Evolutionary conservation across 2,329 filamentous ascomycete genomes (phyloP).

Genomic region (Talaromyces funiculosus): DNA sequence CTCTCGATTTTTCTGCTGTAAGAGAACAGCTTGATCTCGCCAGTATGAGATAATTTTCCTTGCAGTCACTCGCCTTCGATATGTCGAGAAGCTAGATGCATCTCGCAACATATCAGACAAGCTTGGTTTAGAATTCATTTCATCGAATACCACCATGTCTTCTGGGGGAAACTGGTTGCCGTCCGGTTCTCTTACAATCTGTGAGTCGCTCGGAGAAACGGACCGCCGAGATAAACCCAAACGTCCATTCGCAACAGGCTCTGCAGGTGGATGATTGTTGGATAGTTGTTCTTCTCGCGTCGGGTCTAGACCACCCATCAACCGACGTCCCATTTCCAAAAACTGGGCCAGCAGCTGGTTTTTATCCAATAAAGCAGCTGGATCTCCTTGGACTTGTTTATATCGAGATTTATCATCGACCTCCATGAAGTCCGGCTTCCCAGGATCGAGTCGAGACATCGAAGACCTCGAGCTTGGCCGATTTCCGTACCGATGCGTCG

Average conservation of each 20-base stretch:
- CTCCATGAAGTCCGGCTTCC: slow-evolving; percentile 31
- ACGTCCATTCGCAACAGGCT: slow-evolving; percentile 17
- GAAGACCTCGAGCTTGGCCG: slow-evolving; percentile 41
- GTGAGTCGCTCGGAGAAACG: background rate
- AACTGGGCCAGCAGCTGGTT: slow-evolving; percentile 36
- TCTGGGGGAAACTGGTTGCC: slow-evolving; percentile 4
- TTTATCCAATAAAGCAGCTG: slow-evolving; percentile 25
- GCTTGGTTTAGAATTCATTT: slow-evolving; percentile 45
- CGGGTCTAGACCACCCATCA: slow-evolving; percentile 30
- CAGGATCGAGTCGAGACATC: slow-evolving; percentile 36
- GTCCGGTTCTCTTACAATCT: background rate
- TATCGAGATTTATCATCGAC: slow-evolving; percentile 17
- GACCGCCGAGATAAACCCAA: background rate
- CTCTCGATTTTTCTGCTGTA: slow-evolving; percentile 30
- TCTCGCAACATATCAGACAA: slow-evolving; percentile 48
- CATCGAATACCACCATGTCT: slow-evolving; percentile 26
- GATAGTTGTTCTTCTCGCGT: slow-evolving; percentile 16
- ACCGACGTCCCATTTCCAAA: slow-evolving; percentile 32
- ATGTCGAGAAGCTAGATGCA: slow-evolving; percentile 45
- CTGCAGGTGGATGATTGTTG: slow-evolving; percentile 19
- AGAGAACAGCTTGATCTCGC: slow-evolving; percentile 41
- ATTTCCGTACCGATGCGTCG: slow-evolving; percentile 39
- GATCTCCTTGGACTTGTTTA: slow-evolving; percentile 14
- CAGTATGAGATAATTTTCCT: slow-evolving; percentile 42
- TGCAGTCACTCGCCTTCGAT: slow-evolving; percentile 34